Evolutionary conservation across 768 basidiomycete species (phyloP).

Genomic region (Mrakia gelida): DNA sequence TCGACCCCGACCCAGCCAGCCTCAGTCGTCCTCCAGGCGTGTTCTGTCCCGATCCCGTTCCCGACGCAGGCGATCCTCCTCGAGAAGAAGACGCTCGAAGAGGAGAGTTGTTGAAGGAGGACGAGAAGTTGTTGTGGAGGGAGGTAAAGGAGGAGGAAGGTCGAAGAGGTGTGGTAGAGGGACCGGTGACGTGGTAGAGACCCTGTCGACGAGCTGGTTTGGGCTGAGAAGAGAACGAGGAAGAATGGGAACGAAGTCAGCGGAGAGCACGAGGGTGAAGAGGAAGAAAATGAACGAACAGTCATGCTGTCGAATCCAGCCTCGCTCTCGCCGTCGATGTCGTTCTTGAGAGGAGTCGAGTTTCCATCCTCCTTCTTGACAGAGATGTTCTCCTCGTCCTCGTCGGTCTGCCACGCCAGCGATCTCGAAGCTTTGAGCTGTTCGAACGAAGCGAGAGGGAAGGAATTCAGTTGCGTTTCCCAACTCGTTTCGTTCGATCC

Average conservation of each 20-base stretch:
- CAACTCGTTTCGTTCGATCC: no score
- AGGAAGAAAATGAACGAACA: neutral
- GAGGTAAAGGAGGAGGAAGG: constrained; percentile 23
- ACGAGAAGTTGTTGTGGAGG: constrained; percentile 21
- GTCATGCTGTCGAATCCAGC: constrained; percentile 12
- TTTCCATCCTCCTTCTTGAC: neutral
- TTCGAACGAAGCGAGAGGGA: neutral
- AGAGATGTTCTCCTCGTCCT: constrained; percentile 7
- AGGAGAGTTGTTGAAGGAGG: constrained; percentile 6
- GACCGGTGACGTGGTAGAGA: constrained; percentile 20
- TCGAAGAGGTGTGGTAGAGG: constrained; percentile 21
- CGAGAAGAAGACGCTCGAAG: constrained; percentile 9
- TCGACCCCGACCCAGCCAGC: neutral
- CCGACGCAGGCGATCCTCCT: neutral
- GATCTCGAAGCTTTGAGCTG: constrained; percentile 24
- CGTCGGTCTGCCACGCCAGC: constrained; percentile 32
- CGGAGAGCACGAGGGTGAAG: neutral
- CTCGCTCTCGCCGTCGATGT: neutral
- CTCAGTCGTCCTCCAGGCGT: constrained; percentile 18
- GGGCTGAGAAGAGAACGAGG: neutral
- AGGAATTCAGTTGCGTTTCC: neutral
- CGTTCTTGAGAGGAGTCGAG: neutral
- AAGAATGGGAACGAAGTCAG: neutral
- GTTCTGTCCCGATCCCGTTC: neutral
- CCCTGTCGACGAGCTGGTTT: neutral